These are phyloP conservation scores for Blastobotrys elegans DNA, from an alignment of 1,139 yeast species.

Conservation along the genomic window DNA sequence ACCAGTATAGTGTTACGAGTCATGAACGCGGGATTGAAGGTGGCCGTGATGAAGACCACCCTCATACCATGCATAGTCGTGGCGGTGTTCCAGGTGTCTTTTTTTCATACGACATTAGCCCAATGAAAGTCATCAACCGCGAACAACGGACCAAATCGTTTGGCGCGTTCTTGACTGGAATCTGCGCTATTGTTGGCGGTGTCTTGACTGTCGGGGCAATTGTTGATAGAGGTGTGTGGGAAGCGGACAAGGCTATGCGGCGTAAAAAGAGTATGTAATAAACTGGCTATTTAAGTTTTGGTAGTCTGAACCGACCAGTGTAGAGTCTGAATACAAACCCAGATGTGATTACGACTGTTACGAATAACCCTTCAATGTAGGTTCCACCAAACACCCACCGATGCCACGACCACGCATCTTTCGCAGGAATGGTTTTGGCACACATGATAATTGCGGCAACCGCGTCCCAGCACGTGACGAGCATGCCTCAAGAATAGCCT, in stretches of 20 bases:
- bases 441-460: neutral
- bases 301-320: neutral
- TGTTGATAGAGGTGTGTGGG: conserved; percentile 81
- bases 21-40: conserved; percentile 84
- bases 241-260: conserved; percentile 74
- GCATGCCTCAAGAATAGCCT: neutral
- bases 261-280: conserved; percentile 53
- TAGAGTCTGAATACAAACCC: neutral
- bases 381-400: neutral
- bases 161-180: conserved; percentile 81
- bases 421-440: neutral
- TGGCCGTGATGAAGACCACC: conserved; percentile 88
- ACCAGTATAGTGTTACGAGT: conserved; percentile 85
- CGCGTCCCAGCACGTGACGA: neutral
- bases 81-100: conserved; percentile 93
- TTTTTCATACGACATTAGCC: conserved; percentile 86
- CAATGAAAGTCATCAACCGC: conserved; percentile 82
- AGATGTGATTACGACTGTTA: neutral
- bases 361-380: neutral
- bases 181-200: conserved; percentile 87
- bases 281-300: no score
- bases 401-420: neutral
- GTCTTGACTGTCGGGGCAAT: conserved; percentile 89
- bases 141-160: conserved; percentile 76
- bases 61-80: conserved; percentile 72